Base-by-base conservation (phyloP, 495 filamentous ascomycete genomes). In the Aspergillus mulundensis region DNA sequence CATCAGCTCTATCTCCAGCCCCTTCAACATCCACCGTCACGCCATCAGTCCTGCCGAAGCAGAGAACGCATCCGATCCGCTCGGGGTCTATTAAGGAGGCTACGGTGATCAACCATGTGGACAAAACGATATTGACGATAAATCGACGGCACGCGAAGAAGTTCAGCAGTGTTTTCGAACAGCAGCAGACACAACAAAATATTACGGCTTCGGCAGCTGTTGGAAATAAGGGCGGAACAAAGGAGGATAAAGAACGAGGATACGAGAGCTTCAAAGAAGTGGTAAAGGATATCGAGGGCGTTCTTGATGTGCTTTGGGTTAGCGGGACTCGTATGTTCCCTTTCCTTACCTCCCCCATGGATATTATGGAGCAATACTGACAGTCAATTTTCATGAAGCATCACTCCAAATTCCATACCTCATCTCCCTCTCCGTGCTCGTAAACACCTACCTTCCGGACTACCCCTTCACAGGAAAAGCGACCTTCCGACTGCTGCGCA, bases 381-480 rank as follows among this genome's bases (percentile, higher is more conserved):
- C 15, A 41, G 15, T 42, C 34, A 20, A 21, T 38, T 19, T 14
- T 11, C 34, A 3, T 25, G 4, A 24, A 93, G 89, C 91, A 30
- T 83, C 81, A 38, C 76, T 96, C n/a, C 89, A 95, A 73, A 84
- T 90, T 12, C 87, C 90, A 28, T 90, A 87, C 63, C 77, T 96
- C 10, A 81, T 96, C 20, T 87, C 83, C 51, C 76, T 96, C 46
- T 89, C 90, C 0, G 77, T 83, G 50, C 74, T 90, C 23, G 68
- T 89, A 15, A 81, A 81, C 56, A 80, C 77, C 0, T 88, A 85
- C 67, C 69, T 95, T 4, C 63, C 77, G 6, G 74, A 79, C 0
- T 92, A 93, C 68, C 77, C 83, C 0, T 86, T 90, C n/a, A 71
- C 84, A 0, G 82, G 85, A 0, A 63, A 69, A 16, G 61, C 83